phyloP scores from a whole-genome alignment of 306 rosid species.

The Malus sieversii region DNA sequence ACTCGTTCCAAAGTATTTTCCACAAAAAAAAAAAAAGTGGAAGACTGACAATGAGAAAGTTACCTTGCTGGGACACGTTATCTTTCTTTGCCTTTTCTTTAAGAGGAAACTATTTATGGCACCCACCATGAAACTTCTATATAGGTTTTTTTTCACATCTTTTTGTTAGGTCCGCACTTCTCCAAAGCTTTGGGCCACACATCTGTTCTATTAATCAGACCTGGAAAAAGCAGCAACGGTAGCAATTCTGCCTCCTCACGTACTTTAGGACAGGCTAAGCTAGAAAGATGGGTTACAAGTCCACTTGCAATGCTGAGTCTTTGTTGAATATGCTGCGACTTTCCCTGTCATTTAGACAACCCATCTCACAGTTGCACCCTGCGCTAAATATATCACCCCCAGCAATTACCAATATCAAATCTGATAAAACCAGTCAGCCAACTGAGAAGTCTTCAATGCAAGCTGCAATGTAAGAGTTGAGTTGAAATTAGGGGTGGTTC shows the following conservation, averaged over 20 bases:
- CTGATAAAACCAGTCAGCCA: not conserved
- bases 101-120: too few relatives aligned
- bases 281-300: conserved; percentile 58
- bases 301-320: conserved; percentile 19
- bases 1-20: too few relatives aligned
- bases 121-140: too few relatives aligned
- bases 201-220: conserved; percentile 30
- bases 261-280: conserved; percentile 55
- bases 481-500: too few relatives aligned
- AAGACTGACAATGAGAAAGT: too few relatives aligned
- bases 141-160: too few relatives aligned
- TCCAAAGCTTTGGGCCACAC: conserved; percentile 72
- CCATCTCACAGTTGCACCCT: conserved; percentile 1
- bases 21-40: too few relatives aligned
- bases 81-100: too few relatives aligned
- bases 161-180: conserved; percentile 31
- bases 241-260: conserved; percentile 32
- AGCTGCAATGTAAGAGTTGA: too few relatives aligned
- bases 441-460: too few relatives aligned
- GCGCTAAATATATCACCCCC: not conserved
- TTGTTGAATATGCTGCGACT: conserved; percentile 28
- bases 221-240: conserved; percentile 36
- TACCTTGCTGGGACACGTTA: too few relatives aligned
- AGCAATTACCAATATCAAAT: not conserved
- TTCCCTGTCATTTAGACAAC: conserved; percentile 51